Percentiles rank a stretch among this genome's conserved stretches.
Conservation (phyloP, 306 rosid species). For the Quercus parvula region DNA sequence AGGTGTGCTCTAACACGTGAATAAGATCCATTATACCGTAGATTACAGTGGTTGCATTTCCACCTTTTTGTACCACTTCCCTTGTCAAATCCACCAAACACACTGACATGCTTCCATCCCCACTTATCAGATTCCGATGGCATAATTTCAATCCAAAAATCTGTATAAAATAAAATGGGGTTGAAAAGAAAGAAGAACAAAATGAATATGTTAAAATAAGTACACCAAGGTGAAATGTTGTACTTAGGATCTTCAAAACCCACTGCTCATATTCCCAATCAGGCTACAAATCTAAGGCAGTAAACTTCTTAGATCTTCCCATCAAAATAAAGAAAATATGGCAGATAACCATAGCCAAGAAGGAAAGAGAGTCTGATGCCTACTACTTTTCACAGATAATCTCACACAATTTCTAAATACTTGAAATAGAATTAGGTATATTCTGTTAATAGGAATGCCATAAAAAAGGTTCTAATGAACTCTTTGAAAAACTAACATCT, state of each 20-base stretch:
- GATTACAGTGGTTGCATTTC: constrained; percentile 64
- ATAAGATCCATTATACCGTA: constrained; percentile 56
- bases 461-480: background rate
- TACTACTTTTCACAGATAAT: background rate
- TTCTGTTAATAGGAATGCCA: background rate
- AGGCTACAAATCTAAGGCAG: background rate
- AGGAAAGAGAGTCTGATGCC: background rate
- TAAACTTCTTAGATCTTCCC: background rate
- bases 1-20: constrained; percentile 66
- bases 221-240: background rate
- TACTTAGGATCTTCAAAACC: background rate
- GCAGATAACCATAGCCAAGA: background rate
- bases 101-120: constrained; percentile 63
- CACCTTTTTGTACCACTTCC: constrained; percentile 63
- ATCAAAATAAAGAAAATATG: background rate
- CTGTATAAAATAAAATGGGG: constrained; percentile 21
- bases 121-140: constrained; percentile 51
- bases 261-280: background rate
- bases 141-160: constrained; percentile 30
- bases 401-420: background rate
- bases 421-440: background rate
- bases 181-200: background rate
- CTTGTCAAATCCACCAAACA: constrained; percentile 67
- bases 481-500: background rate
- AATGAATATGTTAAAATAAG: constrained; percentile 1